phyloP scores from a whole-genome alignment of 768 basidiomycete genomes.

The Collybia mongolica region DNA sequence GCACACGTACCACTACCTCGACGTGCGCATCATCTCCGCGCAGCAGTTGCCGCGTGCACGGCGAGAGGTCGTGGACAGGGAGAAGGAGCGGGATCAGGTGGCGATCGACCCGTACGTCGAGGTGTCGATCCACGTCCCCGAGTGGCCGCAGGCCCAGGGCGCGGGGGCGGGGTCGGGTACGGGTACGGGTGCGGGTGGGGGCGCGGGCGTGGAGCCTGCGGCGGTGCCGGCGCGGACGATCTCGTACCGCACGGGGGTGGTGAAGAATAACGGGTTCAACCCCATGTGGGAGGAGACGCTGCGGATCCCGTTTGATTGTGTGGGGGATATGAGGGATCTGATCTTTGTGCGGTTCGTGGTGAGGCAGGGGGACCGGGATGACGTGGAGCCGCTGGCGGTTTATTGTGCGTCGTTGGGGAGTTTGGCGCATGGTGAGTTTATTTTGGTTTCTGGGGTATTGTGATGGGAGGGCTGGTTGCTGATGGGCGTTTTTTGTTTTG shows the following conservation, averaged over 20 bases:
- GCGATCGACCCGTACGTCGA: constrained; percentile 77
- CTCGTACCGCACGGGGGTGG: constrained; percentile 55
- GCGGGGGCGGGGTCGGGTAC: too few species aligned
- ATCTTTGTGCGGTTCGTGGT: constrained; percentile 84
- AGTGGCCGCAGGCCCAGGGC: constrained; percentile 53
- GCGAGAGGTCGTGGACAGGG: constrained; percentile 55
- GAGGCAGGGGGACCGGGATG: constrained; percentile 52
- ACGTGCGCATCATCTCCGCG: constrained; percentile 68
- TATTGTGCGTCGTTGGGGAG: constrained; percentile 75
- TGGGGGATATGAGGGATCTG: constrained; percentile 74
- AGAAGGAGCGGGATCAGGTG: constrained; percentile 50
- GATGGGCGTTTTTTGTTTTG: not conserved
- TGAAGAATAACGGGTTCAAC: constrained; percentile 92
- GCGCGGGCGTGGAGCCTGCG: constrained; percentile 10
- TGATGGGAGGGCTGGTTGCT: not conserved
- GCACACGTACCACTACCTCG: constrained; percentile 58
- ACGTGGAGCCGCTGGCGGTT: constrained; percentile 66
- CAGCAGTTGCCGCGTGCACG: constrained; percentile 81
- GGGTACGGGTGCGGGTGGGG: too few species aligned
- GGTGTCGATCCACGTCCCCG: constrained; percentile 73
- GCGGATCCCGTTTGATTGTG: constrained; percentile 70
- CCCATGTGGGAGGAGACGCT: constrained; percentile 81
- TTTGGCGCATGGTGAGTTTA: constrained; percentile 61
- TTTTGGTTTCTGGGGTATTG: not conserved
- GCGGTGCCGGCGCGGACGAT: constrained; percentile 41